Conservation (phyloP, 2,329 filamentous ascomycete species). For the Phaeosphaeriaceae sp. region DNA sequence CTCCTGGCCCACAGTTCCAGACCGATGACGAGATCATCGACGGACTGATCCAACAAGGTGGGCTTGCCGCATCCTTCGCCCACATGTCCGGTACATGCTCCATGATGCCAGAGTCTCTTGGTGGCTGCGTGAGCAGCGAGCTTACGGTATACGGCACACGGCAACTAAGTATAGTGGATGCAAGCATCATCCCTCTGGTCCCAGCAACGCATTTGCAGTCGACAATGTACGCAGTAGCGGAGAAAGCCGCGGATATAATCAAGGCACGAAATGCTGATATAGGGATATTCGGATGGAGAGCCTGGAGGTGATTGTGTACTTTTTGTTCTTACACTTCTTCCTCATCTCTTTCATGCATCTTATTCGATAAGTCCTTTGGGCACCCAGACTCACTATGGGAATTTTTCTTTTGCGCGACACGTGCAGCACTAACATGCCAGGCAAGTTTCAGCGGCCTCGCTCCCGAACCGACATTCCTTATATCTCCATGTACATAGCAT, state of each 20-base stretch:
- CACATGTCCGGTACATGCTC: conserved; percentile 35
- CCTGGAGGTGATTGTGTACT: background rate
- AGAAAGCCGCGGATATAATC: conserved; percentile 43
- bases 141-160: conserved; percentile 34
- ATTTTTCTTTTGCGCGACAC: background rate
- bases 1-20: conserved; percentile 29
- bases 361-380: no score
- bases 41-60: conserved; percentile 15
- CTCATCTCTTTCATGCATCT: no score
- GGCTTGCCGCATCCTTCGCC: conserved; percentile 29
- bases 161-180: conserved; percentile 41
- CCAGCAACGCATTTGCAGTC: conserved; percentile 36
- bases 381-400: no score
- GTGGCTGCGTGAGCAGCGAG: conserved; percentile 34
- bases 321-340: background rate
- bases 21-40: conserved; percentile 36
- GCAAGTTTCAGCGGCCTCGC: background rate
- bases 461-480: background rate
- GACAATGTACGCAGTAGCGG: conserved; percentile 41
- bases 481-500: background rate
- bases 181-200: conserved; percentile 39
- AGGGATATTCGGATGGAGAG: background rate
- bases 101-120: conserved; percentile 37
- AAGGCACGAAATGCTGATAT: conserved; percentile 22
- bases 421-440: background rate